Conservation (phyloP, 148 eudicot genomes). For the Pharnaceum exiguum region DNA sequence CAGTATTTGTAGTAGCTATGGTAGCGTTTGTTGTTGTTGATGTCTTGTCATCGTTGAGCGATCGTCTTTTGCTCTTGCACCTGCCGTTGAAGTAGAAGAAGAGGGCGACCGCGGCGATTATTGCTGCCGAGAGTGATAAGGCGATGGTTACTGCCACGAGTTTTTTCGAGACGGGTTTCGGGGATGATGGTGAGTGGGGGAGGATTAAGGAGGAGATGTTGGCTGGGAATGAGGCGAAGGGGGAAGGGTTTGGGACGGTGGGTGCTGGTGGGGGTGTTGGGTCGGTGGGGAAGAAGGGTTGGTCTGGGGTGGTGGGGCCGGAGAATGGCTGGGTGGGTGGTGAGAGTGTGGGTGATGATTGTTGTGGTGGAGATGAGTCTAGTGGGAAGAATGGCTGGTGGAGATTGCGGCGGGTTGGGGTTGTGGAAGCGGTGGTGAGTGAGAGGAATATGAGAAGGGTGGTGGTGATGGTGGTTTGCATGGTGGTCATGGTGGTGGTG, state of each 20-base stretch:
- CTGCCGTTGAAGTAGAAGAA: constrained; percentile 53
- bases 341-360: constrained; percentile 24
- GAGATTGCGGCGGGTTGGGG: constrained; percentile 60
- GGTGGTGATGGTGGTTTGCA: constrained; percentile 7
- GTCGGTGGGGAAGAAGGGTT: constrained; percentile 50
- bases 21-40: constrained; percentile 28
- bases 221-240: constrained; percentile 75
- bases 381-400: constrained; percentile 80
- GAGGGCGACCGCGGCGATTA: constrained; percentile 42
- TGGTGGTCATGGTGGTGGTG: constrained; percentile 22
- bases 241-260: constrained; percentile 24
- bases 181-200: constrained; percentile 51
- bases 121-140: constrained; percentile 43
- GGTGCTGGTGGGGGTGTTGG: constrained; percentile 40
- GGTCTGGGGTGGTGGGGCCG: constrained; percentile 46
- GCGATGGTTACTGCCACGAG: constrained; percentile 56
- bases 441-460: constrained; percentile 1
- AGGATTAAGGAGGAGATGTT: constrained; percentile 78
- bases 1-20: background rate
- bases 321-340: constrained; percentile 44
- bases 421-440: constrained; percentile 15
- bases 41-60: constrained; percentile 12
- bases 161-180: constrained; percentile 36
- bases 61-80: constrained; percentile 4
- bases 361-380: constrained; percentile 31